Percentiles rank a stretch among this genome's conserved stretches.
Conservation (phyloP, 352 stramenopile species). For the Pythium periplocum region DNA sequence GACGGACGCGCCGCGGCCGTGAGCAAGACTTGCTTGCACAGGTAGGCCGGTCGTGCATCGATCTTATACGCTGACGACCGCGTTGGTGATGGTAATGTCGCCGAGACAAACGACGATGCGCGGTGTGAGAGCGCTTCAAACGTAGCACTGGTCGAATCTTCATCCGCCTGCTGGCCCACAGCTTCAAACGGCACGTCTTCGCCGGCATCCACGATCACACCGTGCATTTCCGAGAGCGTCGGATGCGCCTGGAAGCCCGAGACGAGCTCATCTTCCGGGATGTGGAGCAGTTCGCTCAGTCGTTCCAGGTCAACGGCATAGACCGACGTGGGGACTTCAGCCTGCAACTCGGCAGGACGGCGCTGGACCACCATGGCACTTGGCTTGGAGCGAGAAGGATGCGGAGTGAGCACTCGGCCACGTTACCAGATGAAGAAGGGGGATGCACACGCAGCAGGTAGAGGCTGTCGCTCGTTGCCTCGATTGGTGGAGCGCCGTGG, state of each 20-base stretch:
- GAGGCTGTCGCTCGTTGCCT: no score
- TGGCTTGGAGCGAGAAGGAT: no score
- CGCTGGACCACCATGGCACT: conserved; percentile 14
- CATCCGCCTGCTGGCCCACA: conserved; percentile 28
- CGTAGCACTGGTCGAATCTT: background rate
- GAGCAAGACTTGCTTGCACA: conserved; percentile 47
- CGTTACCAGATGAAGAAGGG: no score
- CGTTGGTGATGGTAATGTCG: conserved; percentile 13
- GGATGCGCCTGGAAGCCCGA: conserved; percentile 51
- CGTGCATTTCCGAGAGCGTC: conserved; percentile 63
- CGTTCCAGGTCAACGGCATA: conserved; percentile 23
- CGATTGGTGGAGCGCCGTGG: no score
- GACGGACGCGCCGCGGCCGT: conserved; percentile 51
- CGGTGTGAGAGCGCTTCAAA: background rate
- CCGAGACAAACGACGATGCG: conserved; percentile 12
- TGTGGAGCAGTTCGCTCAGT: conserved; percentile 20
- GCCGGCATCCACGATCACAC: conserved; percentile 69
- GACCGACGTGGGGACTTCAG: conserved; percentile 22
- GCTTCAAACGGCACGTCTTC: conserved; percentile 73
- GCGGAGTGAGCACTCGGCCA: no score
- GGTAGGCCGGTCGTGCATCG: conserved; percentile 12
- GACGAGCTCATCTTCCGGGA: conserved; percentile 23
- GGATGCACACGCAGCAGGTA: no score
- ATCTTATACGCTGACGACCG: conserved; percentile 5
- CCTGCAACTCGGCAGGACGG: conserved; percentile 20